Evolutionary conservation across 2,329 filamentous ascomycete genomes (phyloP).

Genomic region (Tolypocladium tropicale): DNA sequence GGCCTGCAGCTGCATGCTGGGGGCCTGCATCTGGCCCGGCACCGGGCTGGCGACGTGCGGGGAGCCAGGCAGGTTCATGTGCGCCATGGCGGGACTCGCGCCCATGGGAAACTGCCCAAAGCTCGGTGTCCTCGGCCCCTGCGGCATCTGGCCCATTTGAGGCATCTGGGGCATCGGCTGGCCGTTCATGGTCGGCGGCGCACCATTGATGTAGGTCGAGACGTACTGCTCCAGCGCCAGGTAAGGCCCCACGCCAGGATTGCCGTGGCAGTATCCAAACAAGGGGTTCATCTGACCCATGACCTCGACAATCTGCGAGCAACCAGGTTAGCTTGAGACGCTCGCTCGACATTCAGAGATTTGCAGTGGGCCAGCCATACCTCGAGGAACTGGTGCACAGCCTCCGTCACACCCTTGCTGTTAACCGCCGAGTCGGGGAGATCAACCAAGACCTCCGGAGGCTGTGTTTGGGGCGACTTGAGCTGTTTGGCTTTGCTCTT

Average conservation of each 20-base stretch:
- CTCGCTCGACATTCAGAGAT: slow-evolving; percentile 7
- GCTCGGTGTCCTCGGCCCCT: slow-evolving; percentile 41
- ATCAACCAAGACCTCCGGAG: slow-evolving; percentile 46
- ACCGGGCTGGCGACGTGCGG: slow-evolving; percentile 52
- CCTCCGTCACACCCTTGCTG: slow-evolving; percentile 48
- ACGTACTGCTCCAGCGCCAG: slow-evolving; percentile 52
- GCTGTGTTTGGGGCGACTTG: slow-evolving; percentile 48
- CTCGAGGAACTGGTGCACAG: slow-evolving; percentile 56
- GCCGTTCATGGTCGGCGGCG: slow-evolving; percentile 32
- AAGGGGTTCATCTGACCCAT: slow-evolving; percentile 57
- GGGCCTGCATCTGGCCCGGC: slow-evolving; percentile 52
- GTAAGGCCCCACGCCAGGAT: slow-evolving; percentile 46
- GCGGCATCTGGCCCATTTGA: slow-evolving; percentile 21
- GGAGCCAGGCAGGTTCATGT: slow-evolving; percentile 52
- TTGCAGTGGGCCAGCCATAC: slow-evolving; percentile 25
- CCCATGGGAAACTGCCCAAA: slow-evolving; percentile 50
- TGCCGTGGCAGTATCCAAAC: slow-evolving; percentile 45
- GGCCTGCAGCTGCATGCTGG: slow-evolving; percentile 55
- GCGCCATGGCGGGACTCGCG: slow-evolving; percentile 47
- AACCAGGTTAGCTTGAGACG: background rate
- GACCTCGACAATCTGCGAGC: slow-evolving; percentile 48
- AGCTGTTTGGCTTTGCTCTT: slow-evolving; percentile 49
- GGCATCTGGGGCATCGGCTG: slow-evolving; percentile 31
- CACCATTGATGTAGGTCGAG: slow-evolving; percentile 30
- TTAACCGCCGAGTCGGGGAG: slow-evolving; percentile 50